Conservation (phyloP, 2,329 filamentous ascomycete species). For the Fusarium pseudocircinatum region DNA sequence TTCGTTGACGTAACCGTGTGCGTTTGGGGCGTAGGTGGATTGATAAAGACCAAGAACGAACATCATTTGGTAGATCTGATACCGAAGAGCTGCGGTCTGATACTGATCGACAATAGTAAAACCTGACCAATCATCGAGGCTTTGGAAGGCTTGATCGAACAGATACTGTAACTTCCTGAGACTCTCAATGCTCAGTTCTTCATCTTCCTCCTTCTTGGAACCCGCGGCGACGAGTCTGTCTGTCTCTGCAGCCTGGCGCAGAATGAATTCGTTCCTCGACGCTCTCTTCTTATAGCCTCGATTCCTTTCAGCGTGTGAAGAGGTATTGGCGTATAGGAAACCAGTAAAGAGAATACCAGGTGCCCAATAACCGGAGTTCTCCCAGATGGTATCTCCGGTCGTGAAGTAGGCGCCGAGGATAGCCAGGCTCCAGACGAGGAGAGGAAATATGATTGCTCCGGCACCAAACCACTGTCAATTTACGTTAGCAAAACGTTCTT, state of each 20-base stretch:
- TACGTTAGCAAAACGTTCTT: no score
- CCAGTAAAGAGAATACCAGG: background rate
- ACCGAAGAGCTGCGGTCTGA: background rate
- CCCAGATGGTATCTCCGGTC: background rate
- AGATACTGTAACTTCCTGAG: background rate
- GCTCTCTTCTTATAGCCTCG: background rate
- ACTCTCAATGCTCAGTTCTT: background rate
- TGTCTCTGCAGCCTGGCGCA: background rate
- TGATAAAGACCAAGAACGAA: background rate
- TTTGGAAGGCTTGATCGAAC: accelerated
- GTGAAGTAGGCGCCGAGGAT: background rate
- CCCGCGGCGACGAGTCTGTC: background rate
- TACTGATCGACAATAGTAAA: background rate
- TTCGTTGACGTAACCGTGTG: background rate
- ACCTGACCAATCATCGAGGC: background rate
- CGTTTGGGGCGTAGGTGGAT: background rate
- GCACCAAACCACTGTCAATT: background rate
- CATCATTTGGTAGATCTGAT: background rate
- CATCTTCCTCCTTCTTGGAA: background rate
- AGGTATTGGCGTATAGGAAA: background rate
- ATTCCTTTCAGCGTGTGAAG: accelerated
- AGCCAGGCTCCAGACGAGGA: background rate
- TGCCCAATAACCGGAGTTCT: background rate
- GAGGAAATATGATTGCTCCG: background rate
- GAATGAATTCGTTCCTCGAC: background rate